Evolutionary conservation across 495 filamentous ascomycete species (phyloP).

Genomic region (Glarea lozoyensis): DNA sequence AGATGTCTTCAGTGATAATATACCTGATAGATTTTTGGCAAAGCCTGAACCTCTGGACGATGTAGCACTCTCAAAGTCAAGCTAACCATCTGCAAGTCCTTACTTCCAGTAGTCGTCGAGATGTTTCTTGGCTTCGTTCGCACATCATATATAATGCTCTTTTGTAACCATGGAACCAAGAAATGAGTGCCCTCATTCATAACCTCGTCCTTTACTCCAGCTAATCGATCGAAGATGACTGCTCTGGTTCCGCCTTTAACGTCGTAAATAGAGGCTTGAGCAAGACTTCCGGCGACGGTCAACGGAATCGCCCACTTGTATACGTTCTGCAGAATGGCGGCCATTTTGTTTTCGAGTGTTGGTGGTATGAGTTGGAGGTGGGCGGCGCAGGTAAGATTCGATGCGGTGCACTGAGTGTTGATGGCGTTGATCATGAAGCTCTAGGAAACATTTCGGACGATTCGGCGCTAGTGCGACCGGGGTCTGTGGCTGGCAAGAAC

Average conservation of each 20-base stretch:
- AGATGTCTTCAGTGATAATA: conserved; percentile 12
- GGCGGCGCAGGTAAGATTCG: conserved; percentile 7
- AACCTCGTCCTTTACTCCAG: conserved; percentile 87
- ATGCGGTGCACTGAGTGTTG: no score
- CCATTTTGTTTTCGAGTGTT: conserved; percentile 38
- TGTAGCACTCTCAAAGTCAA: conserved; percentile 94
- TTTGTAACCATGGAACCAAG: conserved; percentile 91
- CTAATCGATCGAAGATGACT: conserved; percentile 94
- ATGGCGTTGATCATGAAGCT: no score
- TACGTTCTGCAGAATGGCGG: conserved; percentile 50
- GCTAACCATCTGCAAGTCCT: conserved; percentile 99
- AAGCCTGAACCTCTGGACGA: conserved; percentile 80
- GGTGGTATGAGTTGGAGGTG: conserved; percentile 7
- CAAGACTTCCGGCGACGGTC: conserved; percentile 49
- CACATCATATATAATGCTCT: conserved; percentile 93
- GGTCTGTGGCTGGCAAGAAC: conserved; percentile 17
- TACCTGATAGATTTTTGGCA: conserved; percentile 99
- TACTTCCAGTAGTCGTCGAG: conserved; percentile 94
- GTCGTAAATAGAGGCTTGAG: conserved; percentile 84
- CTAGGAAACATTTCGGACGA: conserved; percentile 31
- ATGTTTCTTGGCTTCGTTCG: conserved; percentile 96
- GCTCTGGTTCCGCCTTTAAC: conserved; percentile 88
- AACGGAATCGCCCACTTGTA: conserved; percentile 67
- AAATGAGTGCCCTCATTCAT: conserved; percentile 97
- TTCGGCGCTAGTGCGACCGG: conserved; percentile 26